Base-by-base conservation (phyloP, 768 basidiomycete species). In the Saitozyma sp. region DNA sequence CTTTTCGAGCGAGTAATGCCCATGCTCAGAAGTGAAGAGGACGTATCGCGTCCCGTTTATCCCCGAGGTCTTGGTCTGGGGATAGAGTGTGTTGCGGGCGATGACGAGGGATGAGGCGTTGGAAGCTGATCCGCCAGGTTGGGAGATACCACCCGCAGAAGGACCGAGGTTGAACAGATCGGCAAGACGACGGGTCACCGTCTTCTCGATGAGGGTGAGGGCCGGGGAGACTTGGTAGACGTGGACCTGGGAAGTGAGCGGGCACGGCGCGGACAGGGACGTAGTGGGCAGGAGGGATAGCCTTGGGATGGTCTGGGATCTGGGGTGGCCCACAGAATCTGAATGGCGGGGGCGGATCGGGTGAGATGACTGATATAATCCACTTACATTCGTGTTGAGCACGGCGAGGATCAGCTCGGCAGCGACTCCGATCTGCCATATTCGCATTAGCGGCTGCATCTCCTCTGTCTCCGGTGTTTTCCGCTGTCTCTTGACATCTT, bases 201-300 rank as follows among this genome's bases (percentile, higher is more conserved):
- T 29, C 51, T 68, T 71, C 67, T 71, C 70, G 51, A 71, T 64
- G n/a, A 71, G 54, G 2, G 70, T 71, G 13, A 71, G 63, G 43
- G 62, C 67, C 0, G 70, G 70, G 9, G 70, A 71, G 13, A 71
- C 70, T 13, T 65, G 64, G 56, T 66, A 71, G 29, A 71, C 70
- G 57, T 71, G 70, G 29, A 69, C 68, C 64, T 65, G 37, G 6
- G 13, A 17, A 38, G 8, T 45, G 11, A 43, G 9, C 13, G 9
- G n/a, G 8, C 7, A 41, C 41, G 8, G 11, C 14, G 20, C 1
- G 54, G 29, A 45, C 4, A 46, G 38, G 19, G 43, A 10, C 17
- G 37, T 46, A 29, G 29, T 29, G 2, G 29, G 29, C 29, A 29
- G 29, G 29, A 29, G 29, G 29, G 29, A 29, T 29, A 29, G 29